Conservation (phyloP, 805 yeast species). For the Zygosaccharomyces siamensis region DNA sequence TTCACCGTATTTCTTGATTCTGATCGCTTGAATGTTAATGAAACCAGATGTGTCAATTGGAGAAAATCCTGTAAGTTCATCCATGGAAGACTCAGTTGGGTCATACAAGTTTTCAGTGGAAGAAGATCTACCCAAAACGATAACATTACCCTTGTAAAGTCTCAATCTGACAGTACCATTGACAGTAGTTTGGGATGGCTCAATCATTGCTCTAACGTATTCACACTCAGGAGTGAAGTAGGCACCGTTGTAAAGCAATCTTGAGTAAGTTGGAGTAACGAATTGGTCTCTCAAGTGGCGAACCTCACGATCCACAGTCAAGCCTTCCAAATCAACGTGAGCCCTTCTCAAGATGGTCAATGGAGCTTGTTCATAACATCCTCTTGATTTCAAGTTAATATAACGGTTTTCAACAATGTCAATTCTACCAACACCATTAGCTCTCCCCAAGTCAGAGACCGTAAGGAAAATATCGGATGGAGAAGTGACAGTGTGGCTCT, state of each 20-base stretch:
- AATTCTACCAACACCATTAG: constrained; percentile 99
- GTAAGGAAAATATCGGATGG: constrained; percentile 90
- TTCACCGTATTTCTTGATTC: constrained; percentile 97
- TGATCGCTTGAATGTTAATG: constrained; percentile 96
- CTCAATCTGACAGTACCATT: constrained; percentile 94
- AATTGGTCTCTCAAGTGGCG: constrained; percentile 94
- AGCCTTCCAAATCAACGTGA: constrained; percentile 95
- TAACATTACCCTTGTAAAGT: constrained; percentile 84
- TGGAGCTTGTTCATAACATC: constrained; percentile 99
- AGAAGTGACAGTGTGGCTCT: constrained; percentile 66
- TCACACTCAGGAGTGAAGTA: constrained; percentile 98
- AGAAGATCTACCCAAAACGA: constrained; percentile 88
- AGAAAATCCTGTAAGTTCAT: constrained; percentile 95
- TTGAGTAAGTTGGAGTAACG: constrained; percentile 89
- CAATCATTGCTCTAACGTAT: constrained; percentile 87
- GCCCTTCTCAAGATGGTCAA: constrained; percentile 88
- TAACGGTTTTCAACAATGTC: constrained; percentile 99
- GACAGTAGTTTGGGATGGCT: constrained; percentile 90
- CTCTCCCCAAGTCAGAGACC: constrained; percentile 93
- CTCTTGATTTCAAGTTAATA: constrained; percentile 97
- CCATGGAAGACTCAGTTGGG: constrained; percentile 98
- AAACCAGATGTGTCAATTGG: constrained; percentile 97
- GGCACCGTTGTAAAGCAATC: constrained; percentile 91
- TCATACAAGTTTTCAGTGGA: constrained; percentile 95
- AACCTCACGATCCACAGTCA: constrained; percentile 95